A percentile compares a stretch with the other conserved stretches of the same genome.
phyloP scores from a whole-genome alignment of 768 basidiomycete genomes.

The Gelatoporia subvermispora region DNA sequence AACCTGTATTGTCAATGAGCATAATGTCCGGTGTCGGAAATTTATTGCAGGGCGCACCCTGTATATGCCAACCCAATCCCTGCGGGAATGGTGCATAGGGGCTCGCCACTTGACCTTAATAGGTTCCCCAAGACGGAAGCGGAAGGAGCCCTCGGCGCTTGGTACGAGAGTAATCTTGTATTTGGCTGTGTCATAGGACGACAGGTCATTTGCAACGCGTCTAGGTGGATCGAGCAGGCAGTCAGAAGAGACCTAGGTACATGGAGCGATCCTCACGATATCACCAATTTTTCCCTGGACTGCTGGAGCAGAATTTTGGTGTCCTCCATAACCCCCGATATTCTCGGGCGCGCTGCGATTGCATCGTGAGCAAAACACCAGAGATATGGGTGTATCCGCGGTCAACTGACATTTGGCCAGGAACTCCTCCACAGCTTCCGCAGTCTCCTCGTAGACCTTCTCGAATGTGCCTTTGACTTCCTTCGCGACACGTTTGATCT shows the following conservation, averaged over 20 bases:
- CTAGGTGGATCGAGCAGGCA: slow-evolving; percentile 29
- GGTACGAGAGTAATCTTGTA: slow-evolving; percentile 67
- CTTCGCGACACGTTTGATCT: slow-evolving; percentile 76
- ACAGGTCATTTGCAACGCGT: slow-evolving; percentile 78
- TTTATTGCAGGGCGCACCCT: slow-evolving; percentile 39
- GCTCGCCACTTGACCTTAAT: slow-evolving; percentile 86
- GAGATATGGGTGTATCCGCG: not conserved
- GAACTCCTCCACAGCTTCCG: slow-evolving; percentile 91
- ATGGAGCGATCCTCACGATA: slow-evolving; percentile 57
- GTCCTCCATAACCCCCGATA: slow-evolving; percentile 89
- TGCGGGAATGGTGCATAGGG: slow-evolving; percentile 77
- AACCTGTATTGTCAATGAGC: slow-evolving; percentile 39
- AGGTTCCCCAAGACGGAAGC: slow-evolving; percentile 88
- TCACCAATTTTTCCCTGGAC: slow-evolving; percentile 84
- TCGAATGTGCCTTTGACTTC: slow-evolving; percentile 95
- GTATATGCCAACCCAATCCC: slow-evolving; percentile 96
- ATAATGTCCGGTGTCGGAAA: not conserved
- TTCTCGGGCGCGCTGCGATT: slow-evolving; percentile 72
- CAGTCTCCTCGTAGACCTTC: slow-evolving; percentile 92
- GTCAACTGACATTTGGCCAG: slow-evolving; percentile 72
- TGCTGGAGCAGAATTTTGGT: slow-evolving; percentile 90
- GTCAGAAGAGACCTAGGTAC: not conserved
- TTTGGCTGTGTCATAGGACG: slow-evolving; percentile 71
- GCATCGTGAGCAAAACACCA: not conserved
- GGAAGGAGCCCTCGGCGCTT: slow-evolving; percentile 44